Evolutionary conservation across 2,329 filamentous ascomycete species (phyloP), one percentile per base, ranked within the genome.

Genomic region (Cladosporium sp.): DNA sequence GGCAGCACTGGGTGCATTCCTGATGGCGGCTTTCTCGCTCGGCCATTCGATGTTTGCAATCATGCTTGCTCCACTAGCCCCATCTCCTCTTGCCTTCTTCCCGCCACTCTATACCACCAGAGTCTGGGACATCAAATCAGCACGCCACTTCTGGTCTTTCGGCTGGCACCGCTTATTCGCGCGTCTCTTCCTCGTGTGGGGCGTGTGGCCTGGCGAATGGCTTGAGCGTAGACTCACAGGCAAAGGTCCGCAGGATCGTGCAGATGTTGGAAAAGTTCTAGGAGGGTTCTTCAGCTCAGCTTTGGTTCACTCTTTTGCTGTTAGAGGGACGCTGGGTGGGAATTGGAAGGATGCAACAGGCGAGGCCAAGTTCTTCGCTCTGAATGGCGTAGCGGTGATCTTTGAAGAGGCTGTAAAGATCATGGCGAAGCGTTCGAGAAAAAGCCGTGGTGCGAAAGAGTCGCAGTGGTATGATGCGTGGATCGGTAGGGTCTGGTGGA

Each of bases 141-240:
- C 81, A 7, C 71, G 79, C 26, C 69, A 70, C 12, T 82, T 81
- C 70, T 81, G 80, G 80, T 78, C 77, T 7, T 80, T 80, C 59
- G 80, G 80, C 26, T 82, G 80, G 80, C 80, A 82, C 69, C 73
- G 80, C 6, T 71, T 82, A 0, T 81, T 81, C 64, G 80, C 80
- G 1, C 74, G 80, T 10, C 69, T 82, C 21, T 81, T 82, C 67
- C 73, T 81, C 5, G 80, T 82, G 4, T 82, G 80, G 65, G 80
- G 80, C 6, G 77, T 81, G 14, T 81, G 80, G 80, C 80, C 80
- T 1, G 79, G 80, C 3, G 78, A 81, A 68, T 81, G 78, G 77
- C 15, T 78, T 0, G 80, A 81, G 70, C 70, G 79, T 12, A 80
- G 74, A 65, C 52, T 81, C 24, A 74, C 73, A 5, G 75, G 78